A percentile compares a stretch with the other conserved stretches of the same genome.
phyloP scores from a whole-genome alignment of 805 yeast species.

The Ogataea siamensis region DNA sequence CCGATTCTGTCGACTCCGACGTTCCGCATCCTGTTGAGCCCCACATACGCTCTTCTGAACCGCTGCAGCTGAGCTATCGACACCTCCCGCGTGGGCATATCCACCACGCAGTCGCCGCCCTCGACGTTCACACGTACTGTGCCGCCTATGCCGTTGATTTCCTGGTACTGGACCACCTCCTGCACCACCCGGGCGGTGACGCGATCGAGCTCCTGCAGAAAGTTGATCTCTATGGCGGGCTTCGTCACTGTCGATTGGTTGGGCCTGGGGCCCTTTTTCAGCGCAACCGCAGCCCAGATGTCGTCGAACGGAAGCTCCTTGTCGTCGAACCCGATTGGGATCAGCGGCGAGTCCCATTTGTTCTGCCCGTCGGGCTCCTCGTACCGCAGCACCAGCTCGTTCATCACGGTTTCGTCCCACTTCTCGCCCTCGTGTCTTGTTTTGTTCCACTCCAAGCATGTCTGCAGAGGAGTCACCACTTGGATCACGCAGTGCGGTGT shows the following conservation, averaged over 20 bases:
- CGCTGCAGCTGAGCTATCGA: slow-evolving; percentile 80
- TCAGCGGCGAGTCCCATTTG: slow-evolving; percentile 93
- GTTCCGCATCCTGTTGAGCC: slow-evolving; percentile 74
- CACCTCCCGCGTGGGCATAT: slow-evolving; percentile 58
- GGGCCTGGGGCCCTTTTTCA: slow-evolving; percentile 66
- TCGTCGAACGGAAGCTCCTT: slow-evolving; percentile 59
- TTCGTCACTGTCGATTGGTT: slow-evolving; percentile 82
- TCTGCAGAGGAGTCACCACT: slow-evolving; percentile 63
- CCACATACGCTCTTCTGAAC: slow-evolving; percentile 77
- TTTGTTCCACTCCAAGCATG: slow-evolving; percentile 62
- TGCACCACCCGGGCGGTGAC: slow-evolving; percentile 64
- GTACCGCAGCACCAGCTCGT: slow-evolving; percentile 74
- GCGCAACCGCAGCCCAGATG: slow-evolving; percentile 60
- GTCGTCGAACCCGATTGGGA: slow-evolving; percentile 62
- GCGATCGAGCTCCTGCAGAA: slow-evolving; percentile 73
- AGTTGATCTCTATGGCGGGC: slow-evolving; percentile 75
- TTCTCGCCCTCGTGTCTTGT: slow-evolving; percentile 29
- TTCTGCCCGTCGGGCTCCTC: slow-evolving; percentile 88
- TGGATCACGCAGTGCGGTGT: slow-evolving; percentile 85
- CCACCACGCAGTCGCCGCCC: slow-evolving; percentile 41
- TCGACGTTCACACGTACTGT: slow-evolving; percentile 43
- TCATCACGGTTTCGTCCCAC: slow-evolving; percentile 68
- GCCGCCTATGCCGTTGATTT: slow-evolving; percentile 48
- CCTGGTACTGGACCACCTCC: slow-evolving; percentile 61
- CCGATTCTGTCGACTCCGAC: slow-evolving; percentile 67